Evolutionary conservation across 352 stramenopile genomes (phyloP).

Genomic region (Phytopythium aichiense): DNA sequence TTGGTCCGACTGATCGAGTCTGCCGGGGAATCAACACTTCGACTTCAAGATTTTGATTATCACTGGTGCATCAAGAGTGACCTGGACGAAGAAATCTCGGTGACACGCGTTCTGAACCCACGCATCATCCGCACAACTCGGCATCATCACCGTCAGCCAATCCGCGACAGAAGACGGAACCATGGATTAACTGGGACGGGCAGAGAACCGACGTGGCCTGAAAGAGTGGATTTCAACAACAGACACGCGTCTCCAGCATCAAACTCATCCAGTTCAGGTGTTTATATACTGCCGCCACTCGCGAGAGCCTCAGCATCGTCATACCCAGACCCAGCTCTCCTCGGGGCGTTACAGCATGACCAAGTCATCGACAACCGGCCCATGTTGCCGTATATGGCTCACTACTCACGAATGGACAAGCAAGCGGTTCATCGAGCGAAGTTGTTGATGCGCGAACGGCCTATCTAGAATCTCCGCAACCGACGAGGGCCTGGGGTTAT

Average conservation of each 20-base stretch:
- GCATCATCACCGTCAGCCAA: background rate
- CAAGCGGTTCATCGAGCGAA: no score
- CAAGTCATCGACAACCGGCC: no score
- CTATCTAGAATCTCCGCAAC: no score
- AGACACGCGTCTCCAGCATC: background rate
- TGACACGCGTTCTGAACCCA: background rate
- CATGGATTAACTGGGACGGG: background rate
- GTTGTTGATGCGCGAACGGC: no score
- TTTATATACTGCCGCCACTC: background rate
- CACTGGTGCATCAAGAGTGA: conserved; percentile 4
- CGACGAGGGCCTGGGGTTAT: no score
- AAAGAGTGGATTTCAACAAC: conserved; percentile 1
- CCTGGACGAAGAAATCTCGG: background rate
- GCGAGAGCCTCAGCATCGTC: no score
- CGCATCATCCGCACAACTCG: background rate
- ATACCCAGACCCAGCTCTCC: no score
- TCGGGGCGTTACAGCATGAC: no score
- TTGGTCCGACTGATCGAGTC: conserved; percentile 6
- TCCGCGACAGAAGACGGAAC: background rate
- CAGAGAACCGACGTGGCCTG: background rate
- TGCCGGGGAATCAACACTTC: background rate
- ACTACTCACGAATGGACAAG: no score
- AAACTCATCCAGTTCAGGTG: background rate
- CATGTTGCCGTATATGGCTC: no score
- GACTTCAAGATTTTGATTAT: background rate